Base-by-base conservation (phyloP, 1,139 yeast species). In the Taphrina sp. region DNA sequence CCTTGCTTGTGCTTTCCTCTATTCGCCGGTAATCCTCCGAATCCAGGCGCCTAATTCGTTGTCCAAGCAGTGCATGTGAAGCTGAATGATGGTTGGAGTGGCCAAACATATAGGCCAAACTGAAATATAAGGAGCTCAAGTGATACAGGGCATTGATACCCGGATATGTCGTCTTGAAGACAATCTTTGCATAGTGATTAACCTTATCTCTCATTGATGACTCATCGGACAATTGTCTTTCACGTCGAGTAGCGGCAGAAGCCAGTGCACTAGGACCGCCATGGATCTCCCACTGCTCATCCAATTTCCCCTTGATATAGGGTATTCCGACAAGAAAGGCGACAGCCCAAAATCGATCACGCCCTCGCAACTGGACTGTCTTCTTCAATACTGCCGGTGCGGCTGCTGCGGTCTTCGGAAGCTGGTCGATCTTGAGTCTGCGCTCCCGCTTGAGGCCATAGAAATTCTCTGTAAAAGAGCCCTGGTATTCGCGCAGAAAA, bases 391-490 rank as follows among this genome's bases (percentile, higher is more conserved):
- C 66, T 1, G 75, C 72, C 0, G 83, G 83, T 2, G 67, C 68
- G 1, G 64, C 61, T 2, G 64, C 12, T 64, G 63, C 33, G 62
- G 61, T 3, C 66, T 69, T 20, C 52, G 59, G 35, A 20, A 57
- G 43, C 5, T 49, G 24, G 16, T 45, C 37, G 39, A 56, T 58
- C 19, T 69, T 64, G 41, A 72, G 61, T 10, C 63, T 62, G 4
- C 68, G 63, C 7, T 80, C 80, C 53, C 95, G 72, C 67, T 89
- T 88, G 63, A 92, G 71, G 1, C 96, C 97, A 66, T 92, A 90
- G 67, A 90, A 92, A 67, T 86, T 86, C 67, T 90, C 97, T 0
- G 95, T 87, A 64, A 92, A 88, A 1, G 94, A 80, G 0, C 95
- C 82, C 64, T 86, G 90, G 88, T 95, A 86, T 57, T 76, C 75